Evolutionary conservation across 768 basidiomycete species (phyloP).

Genomic region (Tylopilus plumbeoviolaceoides): DNA sequence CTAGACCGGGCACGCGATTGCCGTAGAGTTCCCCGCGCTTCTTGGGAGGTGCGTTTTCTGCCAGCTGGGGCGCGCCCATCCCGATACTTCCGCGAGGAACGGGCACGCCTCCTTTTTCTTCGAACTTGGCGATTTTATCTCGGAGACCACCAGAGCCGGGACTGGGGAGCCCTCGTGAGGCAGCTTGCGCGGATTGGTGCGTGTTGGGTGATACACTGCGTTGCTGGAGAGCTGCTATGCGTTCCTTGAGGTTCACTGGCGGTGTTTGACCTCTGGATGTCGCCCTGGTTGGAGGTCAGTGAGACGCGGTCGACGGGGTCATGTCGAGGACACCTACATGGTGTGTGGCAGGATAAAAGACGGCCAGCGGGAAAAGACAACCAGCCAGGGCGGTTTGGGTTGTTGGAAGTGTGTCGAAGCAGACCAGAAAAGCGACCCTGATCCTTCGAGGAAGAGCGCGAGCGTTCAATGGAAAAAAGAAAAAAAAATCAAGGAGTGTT

Average conservation of each 20-base stretch:
- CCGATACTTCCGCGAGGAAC: constrained; percentile 74
- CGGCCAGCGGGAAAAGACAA: constrained; percentile 19
- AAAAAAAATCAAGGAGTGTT: too few relatives aligned
- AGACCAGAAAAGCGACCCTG: constrained; percentile 10
- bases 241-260: constrained; percentile 66
- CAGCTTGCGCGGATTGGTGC: constrained; percentile 33
- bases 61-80: constrained; percentile 55
- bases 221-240: constrained; percentile 79
- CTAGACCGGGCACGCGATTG: constrained; percentile 52
- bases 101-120: constrained; percentile 71
- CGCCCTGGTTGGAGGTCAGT: constrained; percentile 26
- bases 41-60: constrained; percentile 43
- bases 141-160: constrained; percentile 35
- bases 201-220: constrained; percentile 31
- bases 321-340: constrained; percentile 21
- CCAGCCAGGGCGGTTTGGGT: constrained; percentile 20
- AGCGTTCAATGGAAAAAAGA: not conserved
- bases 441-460: constrained; percentile 7
- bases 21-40: constrained; percentile 69
- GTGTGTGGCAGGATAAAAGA: constrained; percentile 2
- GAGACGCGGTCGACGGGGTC: not conserved
- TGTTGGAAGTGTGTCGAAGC: constrained; percentile 9
- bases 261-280: constrained; percentile 24
- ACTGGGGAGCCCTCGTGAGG: constrained; percentile 26
- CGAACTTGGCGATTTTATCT: constrained; percentile 79